Evolutionary conservation across 1,284 basidiomycete species (phyloP).

Genomic region (Agaricales sp.): DNA sequence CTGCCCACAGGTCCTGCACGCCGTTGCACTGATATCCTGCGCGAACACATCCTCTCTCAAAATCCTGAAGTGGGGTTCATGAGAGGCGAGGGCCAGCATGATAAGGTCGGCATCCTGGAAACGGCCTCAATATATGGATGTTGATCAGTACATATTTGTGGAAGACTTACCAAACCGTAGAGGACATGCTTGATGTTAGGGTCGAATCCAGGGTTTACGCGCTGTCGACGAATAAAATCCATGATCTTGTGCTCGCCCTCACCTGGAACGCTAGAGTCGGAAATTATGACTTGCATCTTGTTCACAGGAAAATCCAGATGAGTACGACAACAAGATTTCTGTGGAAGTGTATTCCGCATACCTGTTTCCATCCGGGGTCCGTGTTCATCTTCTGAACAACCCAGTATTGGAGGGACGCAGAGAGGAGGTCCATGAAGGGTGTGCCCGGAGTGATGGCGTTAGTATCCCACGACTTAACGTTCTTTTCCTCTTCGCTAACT

Average conservation of each 20-base stretch:
- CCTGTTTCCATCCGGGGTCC: slow-evolving; percentile 93
- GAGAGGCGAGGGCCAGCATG: slow-evolving; percentile 96
- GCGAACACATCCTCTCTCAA: slow-evolving; percentile 97
- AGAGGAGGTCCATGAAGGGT: slow-evolving; percentile 95
- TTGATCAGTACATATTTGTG: slow-evolving; percentile 6
- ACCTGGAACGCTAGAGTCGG: slow-evolving; percentile 94
- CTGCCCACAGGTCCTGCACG: slow-evolving; percentile 89
- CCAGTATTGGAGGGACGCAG: slow-evolving; percentile 90
- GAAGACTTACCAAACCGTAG: slow-evolving; percentile 77
- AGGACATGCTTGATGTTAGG: slow-evolving; percentile 96
- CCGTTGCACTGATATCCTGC: slow-evolving; percentile 64
- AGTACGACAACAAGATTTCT: slow-evolving; percentile 11
- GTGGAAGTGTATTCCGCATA: slow-evolving; percentile 21
- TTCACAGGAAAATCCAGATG: too few species aligned
- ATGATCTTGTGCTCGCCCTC: slow-evolving; percentile 99
- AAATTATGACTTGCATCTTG: slow-evolving; percentile 91
- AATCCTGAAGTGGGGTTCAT: slow-evolving; percentile 96
- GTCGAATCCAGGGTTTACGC: slow-evolving; percentile 81
- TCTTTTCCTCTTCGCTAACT: slow-evolving; percentile 76
- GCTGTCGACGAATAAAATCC: slow-evolving; percentile 93
- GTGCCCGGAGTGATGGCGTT: slow-evolving; percentile 99
- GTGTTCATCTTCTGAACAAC: slow-evolving; percentile 91
- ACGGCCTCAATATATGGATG: slow-evolving; percentile 3
- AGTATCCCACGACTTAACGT: slow-evolving; percentile 90
- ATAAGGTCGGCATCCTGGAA: slow-evolving; percentile 96